phyloP scores from a whole-genome alignment of 1,284 basidiomycete species.

The Rhodofomes roseus region DNA sequence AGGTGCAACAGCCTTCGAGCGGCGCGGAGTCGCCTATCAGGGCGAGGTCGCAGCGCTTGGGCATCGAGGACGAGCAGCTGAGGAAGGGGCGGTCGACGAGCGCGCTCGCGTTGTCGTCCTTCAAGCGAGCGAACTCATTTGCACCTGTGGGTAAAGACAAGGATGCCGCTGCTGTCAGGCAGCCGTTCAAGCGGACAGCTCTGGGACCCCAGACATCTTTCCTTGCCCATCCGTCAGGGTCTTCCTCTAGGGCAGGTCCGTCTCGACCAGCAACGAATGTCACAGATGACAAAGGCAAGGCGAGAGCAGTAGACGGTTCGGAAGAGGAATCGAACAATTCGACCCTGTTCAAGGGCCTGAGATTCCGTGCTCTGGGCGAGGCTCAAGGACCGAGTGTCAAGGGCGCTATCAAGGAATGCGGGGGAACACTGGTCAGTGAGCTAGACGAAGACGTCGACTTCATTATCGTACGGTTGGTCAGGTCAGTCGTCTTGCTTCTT shows the following conservation, averaged over 20 bases:
- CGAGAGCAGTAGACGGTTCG: not conserved
- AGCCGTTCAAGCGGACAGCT: slow-evolving; percentile 44
- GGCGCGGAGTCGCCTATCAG: slow-evolving; percentile 15
- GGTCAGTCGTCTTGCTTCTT: slow-evolving; percentile 37
- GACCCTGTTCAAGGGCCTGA: slow-evolving; percentile 47
- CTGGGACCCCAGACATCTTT: slow-evolving; percentile 14
- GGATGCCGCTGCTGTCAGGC: slow-evolving; percentile 29
- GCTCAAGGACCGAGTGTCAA: slow-evolving; percentile 53
- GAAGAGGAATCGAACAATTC: not conserved
- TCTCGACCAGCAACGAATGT: not conserved
- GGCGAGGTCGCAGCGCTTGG: slow-evolving; percentile 6
- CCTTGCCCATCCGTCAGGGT: slow-evolving; percentile 8
- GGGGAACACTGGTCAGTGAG: slow-evolving; percentile 48
- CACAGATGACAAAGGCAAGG: not conserved
- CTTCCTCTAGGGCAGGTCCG: not conserved
- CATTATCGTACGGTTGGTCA: slow-evolving; percentile 66
- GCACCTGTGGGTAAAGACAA: slow-evolving; percentile 32
- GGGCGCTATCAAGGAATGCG: slow-evolving; percentile 52
- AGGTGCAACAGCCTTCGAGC: slow-evolving; percentile 8
- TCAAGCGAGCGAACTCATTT: slow-evolving; percentile 57
- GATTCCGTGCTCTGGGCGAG: slow-evolving; percentile 60
- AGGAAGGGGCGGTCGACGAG: not conserved
- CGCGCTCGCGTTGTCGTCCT: slow-evolving; percentile 49
- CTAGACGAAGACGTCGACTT: slow-evolving; percentile 53
- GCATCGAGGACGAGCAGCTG: slow-evolving; percentile 6